Evolutionary conservation across 2,329 filamentous ascomycete species (phyloP), one percentile per base, ranked within the genome.

Genomic region (Leptosphaerulina australis): DNA sequence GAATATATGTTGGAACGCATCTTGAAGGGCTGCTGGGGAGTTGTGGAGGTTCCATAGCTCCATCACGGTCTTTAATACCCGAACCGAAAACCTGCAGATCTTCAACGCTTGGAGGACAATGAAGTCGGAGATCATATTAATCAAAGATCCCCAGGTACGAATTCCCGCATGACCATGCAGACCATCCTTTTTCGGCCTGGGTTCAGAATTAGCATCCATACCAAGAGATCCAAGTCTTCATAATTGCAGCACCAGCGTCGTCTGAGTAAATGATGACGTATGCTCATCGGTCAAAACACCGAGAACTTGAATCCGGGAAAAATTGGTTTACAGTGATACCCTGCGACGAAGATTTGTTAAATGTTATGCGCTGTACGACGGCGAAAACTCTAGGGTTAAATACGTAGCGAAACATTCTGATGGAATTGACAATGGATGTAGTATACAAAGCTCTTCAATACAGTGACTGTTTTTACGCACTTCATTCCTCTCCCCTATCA

Each of bases 1-100:
- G 37, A 36, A 11, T 17, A 43, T 9, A 20, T 21, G 3, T 12
- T 28, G 21, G 33, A 44, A 31, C 46, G 37, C 45, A 43, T 43
- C 11, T 43, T 29, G 22, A 35, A 7, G 14, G 8, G 18, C 12
- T 34, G 17, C 12, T 29, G 12, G 5, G 8, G 33, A 8, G 18
- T 10, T 28, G 12, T 24, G 5, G 21, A 10, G 4, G 2, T 21
- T 12, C 2, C 9, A 22, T 22, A 3, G 18, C 15, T 29, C 9
- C 14, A 15, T 24, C 25, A 15, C 2, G 3, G 14, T 29, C 14
- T 11, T 36, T 28, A 40, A 40, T 40, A 34, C 18, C 14, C 22
- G 17, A 12, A 22, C 35, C 20, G 5, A 18, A 6, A 10, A 11
- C 9, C n/a, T 29, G 28, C 44, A 25, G 21, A 26, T 34, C 15